Base-by-base conservation (phyloP, 1,139 yeast genomes). In the Candida smagusa region DNA sequence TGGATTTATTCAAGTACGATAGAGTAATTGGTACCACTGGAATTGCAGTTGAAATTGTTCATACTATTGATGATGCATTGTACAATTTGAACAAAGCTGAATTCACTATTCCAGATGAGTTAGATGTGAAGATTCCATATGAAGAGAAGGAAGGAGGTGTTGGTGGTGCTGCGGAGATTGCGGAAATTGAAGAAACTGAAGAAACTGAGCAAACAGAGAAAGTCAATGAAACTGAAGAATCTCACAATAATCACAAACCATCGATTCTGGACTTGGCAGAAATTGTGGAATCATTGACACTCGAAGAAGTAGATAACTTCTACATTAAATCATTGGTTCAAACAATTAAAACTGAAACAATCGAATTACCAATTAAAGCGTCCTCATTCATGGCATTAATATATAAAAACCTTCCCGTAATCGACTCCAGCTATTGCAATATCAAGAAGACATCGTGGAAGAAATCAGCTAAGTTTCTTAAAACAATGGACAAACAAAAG, bases 371-470 rank as follows among this genome's bases (percentile, higher is more conserved):
- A 2, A 67, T 85, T 2, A 65, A 73, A 3, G 71, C 95, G 2
- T 87, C 97, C 0, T 76, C 72, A 11, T 84, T 92, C 58, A 79
- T 89, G 74, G 75, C 72, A 33, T 78, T 81, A 51, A 67, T 89
- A 9, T 69, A 80, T 48, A 81, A 77, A 38, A 86, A 88, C 56
- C 62, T 90, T n/a, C 95, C 95, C 0, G 59, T 61, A 9, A 52
- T 68, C 30, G 78, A 77, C 45, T 58, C 74, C 1, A 59, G 62
- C n/a, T 70, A 69, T 32, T 75, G 87, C 31, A 80, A 76, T 42
- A 76, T 92, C 51, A 90, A 89, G 59, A 83, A 80, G 51, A 82
- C 96, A 0, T 78, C 90, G 3, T 90, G 95, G 95, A 89, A 85
- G 58, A 92, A 92, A 54, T 79, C 94, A 1, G 74, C 90, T 13